Conservation (phyloP, 1,139 yeast genomes). For the Yamadazyma aaseri region DNA sequence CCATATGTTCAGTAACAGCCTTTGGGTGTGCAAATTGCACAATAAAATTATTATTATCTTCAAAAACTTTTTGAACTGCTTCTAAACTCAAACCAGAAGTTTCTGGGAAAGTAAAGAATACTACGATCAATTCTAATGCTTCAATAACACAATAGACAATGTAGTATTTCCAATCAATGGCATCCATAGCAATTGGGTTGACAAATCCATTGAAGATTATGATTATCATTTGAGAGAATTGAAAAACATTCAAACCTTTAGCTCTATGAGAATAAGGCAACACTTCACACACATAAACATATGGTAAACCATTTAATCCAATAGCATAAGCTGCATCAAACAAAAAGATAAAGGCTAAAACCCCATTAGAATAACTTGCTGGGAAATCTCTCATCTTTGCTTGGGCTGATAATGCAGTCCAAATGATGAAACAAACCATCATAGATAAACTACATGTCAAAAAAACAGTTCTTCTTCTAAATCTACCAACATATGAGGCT, state of each 20-base stretch:
- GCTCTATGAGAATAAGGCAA: constrained; percentile 44
- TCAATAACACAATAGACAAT: constrained; percentile 47
- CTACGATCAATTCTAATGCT: constrained; percentile 33
- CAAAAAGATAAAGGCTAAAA: constrained; percentile 44
- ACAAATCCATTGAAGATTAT: constrained; percentile 39
- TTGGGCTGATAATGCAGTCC: constrained; percentile 37
- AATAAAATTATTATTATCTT: constrained; percentile 25
- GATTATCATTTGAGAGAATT: constrained; percentile 24
- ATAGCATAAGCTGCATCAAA: constrained; percentile 34
- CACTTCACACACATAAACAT: constrained; percentile 37
- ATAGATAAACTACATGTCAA: constrained; percentile 30
- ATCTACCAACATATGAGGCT: constrained; percentile 28
- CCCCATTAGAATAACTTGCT: constrained; percentile 34
- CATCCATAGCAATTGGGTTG: constrained; percentile 58
- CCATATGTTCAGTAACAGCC: constrained; percentile 6
- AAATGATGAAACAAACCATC: constrained; percentile 35
- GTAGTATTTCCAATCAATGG: constrained; percentile 58
- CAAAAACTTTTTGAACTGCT: constrained; percentile 49
- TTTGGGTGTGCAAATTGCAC: constrained; percentile 5
- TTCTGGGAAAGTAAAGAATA: constrained; percentile 46
- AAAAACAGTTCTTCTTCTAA: constrained; percentile 47
- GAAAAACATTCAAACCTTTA: constrained; percentile 38
- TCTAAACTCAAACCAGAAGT: constrained; percentile 53
- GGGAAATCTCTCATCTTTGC: constrained; percentile 32
- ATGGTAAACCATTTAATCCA: constrained; percentile 41